These are phyloP conservation scores for Spencermartinsiella ligniputridi DNA, from an alignment of 1,139 yeast genomes.

Conservation along the genomic window DNA sequence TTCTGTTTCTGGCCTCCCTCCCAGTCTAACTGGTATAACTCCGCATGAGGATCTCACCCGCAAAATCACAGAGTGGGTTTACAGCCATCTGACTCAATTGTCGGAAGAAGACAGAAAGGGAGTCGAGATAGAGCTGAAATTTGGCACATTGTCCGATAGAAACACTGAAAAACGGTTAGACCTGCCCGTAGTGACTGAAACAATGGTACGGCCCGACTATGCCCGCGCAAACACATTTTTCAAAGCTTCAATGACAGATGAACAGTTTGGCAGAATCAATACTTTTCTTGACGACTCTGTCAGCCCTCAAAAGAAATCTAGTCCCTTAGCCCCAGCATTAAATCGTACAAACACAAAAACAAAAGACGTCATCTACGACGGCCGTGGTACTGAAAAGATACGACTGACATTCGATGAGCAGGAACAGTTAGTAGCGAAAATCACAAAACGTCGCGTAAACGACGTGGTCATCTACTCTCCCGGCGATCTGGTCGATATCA, in stretches of 20 bases:
- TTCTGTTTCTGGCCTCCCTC: conserved; percentile 28
- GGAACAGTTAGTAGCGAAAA: conserved; percentile 48
- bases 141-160: conserved; percentile 72
- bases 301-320: conserved; percentile 7
- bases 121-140: conserved; percentile 77
- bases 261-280: conserved; percentile 58
- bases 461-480: conserved; percentile 73
- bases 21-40: conserved; percentile 60
- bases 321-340: conserved; percentile 7
- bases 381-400: conserved; percentile 36
- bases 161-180: conserved; percentile 58
- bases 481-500: conserved; percentile 68
- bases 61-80: conserved; percentile 84
- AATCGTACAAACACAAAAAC: conserved; percentile 15
- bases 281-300: conserved; percentile 50
- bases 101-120: conserved; percentile 50
- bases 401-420: conserved; percentile 30
- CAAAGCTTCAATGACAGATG: conserved; percentile 66
- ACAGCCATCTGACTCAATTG: conserved; percentile 67
- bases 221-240: conserved; percentile 56
- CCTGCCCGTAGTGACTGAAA: conserved; percentile 73
- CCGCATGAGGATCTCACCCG: conserved; percentile 83
- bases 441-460: conserved; percentile 66
- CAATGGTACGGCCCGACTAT: conserved; percentile 53
- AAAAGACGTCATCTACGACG: conserved; percentile 19